Conservation (phyloP, 768 basidiomycete species). For the Termitomyces sp. region DNA sequence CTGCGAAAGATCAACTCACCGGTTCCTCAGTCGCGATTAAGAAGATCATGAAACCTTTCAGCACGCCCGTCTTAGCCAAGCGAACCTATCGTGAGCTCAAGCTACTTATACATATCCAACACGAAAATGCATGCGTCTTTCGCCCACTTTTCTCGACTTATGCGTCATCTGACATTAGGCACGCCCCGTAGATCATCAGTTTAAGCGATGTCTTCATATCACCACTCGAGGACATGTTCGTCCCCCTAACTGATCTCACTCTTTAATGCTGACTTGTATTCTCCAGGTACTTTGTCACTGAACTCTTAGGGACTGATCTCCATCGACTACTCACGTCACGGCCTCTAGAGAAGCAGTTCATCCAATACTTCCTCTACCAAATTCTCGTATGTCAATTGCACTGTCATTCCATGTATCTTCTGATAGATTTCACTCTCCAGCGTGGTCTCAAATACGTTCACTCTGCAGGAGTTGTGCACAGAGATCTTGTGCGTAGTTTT, state of each 20-base stretch:
- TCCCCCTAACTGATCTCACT: constrained; percentile 9
- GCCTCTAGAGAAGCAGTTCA: constrained; percentile 98
- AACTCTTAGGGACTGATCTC: constrained; percentile 95
- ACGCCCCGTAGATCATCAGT: constrained; percentile 80
- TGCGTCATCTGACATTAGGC: background rate
- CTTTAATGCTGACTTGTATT: constrained; percentile 1
- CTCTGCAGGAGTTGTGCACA: constrained; percentile 97
- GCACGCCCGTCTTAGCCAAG: constrained; percentile 96
- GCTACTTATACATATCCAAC: constrained; percentile 95
- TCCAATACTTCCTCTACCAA: constrained; percentile 99
- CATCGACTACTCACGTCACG: constrained; percentile 95
- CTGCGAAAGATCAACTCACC: constrained; percentile 92
- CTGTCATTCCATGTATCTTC: constrained; percentile 1
- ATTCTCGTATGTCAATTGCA: constrained; percentile 63
- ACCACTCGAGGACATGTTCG: constrained; percentile 95
- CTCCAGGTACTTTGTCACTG: constrained; percentile 94
- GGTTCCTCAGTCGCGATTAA: constrained; percentile 95
- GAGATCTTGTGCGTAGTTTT: constrained; percentile 70
- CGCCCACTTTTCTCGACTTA: background rate
- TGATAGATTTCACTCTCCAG: constrained; percentile 29
- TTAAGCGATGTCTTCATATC: constrained; percentile 99
- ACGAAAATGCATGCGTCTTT: constrained; percentile 76
- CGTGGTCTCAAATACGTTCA: constrained; percentile 99
- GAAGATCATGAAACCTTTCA: constrained; percentile 99
- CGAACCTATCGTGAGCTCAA: constrained; percentile 98